Conservation (phyloP, 805 yeast species). For the Ogataea glucozyma region DNA sequence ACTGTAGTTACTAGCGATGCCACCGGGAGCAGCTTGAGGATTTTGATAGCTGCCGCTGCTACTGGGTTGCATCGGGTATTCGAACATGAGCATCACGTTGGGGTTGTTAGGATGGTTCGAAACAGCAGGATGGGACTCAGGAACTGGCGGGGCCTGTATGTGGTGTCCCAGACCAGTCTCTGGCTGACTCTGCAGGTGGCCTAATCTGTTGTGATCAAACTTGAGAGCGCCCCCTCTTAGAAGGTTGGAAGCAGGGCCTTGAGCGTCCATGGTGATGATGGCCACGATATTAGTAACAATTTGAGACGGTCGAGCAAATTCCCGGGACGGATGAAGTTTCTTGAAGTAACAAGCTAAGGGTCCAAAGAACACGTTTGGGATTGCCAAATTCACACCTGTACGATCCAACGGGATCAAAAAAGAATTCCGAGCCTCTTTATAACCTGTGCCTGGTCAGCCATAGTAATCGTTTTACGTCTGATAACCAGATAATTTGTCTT, state of each 20-base stretch:
- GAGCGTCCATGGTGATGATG: neutral
- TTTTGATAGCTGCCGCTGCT: neutral
- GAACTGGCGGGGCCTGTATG: neutral
- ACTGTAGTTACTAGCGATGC: neutral
- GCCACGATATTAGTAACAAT: no score
- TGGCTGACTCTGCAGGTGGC: conserved; percentile 4
- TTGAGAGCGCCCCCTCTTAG: conserved; percentile 1
- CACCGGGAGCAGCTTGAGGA: neutral
- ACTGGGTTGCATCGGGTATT: neutral
- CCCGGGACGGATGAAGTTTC: no score
- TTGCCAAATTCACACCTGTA: neutral
- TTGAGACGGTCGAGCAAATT: no score
- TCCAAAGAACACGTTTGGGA: no score
- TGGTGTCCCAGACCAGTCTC: neutral
- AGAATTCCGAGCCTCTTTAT: neutral
- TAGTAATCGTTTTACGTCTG: neutral
- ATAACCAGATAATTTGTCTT: conserved; percentile 3
- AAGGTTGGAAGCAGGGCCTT: conserved; percentile 1
- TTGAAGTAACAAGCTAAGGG: no score
- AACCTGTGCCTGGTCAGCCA: neutral
- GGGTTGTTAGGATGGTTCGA: neutral
- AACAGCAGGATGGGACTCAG: neutral
- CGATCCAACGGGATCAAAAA: neutral
- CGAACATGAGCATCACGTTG: conserved; percentile 4
- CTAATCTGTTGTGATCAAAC: conserved; percentile 3